phyloP scores from a whole-genome alignment of 1,284 basidiomycete genomes.

The Farysia itapuensis region DNA sequence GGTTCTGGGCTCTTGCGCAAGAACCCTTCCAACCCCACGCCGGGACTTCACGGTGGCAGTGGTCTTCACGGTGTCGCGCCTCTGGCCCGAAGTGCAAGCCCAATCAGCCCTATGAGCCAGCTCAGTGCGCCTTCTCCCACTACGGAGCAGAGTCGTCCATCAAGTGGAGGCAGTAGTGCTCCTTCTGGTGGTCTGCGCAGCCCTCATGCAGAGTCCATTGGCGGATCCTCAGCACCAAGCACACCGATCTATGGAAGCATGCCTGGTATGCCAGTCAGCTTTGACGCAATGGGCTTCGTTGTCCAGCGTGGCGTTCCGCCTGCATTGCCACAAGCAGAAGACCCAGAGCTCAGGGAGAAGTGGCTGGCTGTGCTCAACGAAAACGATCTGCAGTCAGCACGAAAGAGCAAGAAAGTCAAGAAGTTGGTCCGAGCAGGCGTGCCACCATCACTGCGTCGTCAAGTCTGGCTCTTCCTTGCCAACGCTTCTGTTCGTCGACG shows the following conservation, averaged over 20 bases:
- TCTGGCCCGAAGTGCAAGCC: conserved; percentile 21
- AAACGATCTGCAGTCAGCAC: conserved; percentile 68
- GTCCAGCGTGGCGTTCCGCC: conserved; percentile 20
- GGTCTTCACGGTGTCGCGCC: conserved; percentile 28
- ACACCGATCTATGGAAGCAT: conserved; percentile 5
- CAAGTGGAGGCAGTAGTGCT: conserved; percentile 15
- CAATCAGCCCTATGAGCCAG: conserved; percentile 27
- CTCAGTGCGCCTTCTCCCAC: conserved; percentile 21
- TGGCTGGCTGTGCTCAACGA: conserved; percentile 73
- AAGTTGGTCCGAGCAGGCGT: conserved; percentile 77
- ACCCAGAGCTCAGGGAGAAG: conserved; percentile 72
- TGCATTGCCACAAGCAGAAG: conserved; percentile 61
- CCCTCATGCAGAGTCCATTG: conserved; percentile 13
- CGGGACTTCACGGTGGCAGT: conserved; percentile 37
- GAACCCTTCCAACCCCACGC: conserved; percentile 52
- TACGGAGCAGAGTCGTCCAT: conserved; percentile 5
- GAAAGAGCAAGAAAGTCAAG: conserved; percentile 80
- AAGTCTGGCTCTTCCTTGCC: conserved; percentile 56
- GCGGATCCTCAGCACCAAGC: conserved; percentile 6
- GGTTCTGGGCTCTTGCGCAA: conserved; percentile 45
- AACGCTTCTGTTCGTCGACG: conserved; percentile 41
- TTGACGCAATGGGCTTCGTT: conserved; percentile 46
- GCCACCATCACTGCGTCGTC: conserved; percentile 63
- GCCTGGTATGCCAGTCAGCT: conserved; percentile 1
- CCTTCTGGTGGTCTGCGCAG: conserved; percentile 5